Base-by-base conservation (phyloP, 1,284 basidiomycete genomes). In the Cutaneotrichosporon sp. region DNA sequence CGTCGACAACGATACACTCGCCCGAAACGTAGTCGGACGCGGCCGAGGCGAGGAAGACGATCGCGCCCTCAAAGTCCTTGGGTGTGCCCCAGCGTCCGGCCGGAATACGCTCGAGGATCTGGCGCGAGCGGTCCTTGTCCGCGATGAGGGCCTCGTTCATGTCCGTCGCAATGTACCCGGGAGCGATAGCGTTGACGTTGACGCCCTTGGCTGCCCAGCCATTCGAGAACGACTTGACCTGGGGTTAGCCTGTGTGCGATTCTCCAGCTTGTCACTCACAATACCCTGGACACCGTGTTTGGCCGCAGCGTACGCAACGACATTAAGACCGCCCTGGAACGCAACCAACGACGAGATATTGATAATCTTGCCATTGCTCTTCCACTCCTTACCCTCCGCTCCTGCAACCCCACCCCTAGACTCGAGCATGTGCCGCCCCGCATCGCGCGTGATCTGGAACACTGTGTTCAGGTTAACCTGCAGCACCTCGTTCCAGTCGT, bases 61-160 rank as follows among this genome's bases (percentile, higher is more conserved):
- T 81, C 0, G 92, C 90, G 7, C 94, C 94, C 38, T 90, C 91
- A 81, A 97, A 95, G 82, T 97, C 94, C 51, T 83, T 83, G 1
- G 94, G 92, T 36, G 85, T 81, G 46, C 92, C 95, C 95, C 95
- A 97, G 65, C 94, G 84, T 21, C 88, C 89, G 8, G 90, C 89
- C n/a, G 92, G 92, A 70, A 95, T 96, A 63, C 93, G 87, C 76
- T 96, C 93, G 63, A 90, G 88, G 75, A 97, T 96, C 81, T 97
- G 94, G 60, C 88, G 87, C 64, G 89, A 84, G 50, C 81, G 73
- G 51, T 73, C 73, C 26, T 73, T 71, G 73, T 81, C 77, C 51
- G 76, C 79, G 52, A 80, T 81, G 65, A 80, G 74, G 32, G 76
- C 79, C 69, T 77, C 76, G 75, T 81, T 79, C 76, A 81, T 77